Percentiles rank a stretch among this genome's conserved stretches.
Conservation (phyloP, 192 early-diverging fungal genomes). For the Backusella morwellensis region DNA sequence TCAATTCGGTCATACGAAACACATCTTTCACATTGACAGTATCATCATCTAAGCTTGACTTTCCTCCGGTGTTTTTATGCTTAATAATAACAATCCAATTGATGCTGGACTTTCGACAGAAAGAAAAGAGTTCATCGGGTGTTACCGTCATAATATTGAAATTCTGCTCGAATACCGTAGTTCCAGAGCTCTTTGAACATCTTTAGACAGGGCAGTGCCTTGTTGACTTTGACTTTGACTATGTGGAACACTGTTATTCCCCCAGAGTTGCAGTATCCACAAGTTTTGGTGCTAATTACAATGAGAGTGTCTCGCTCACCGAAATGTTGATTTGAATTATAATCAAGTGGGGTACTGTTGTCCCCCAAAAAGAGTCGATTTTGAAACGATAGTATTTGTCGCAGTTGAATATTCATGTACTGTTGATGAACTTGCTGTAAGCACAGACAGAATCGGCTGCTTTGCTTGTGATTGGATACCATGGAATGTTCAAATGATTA, state of each 20-base stretch:
- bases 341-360: background rate
- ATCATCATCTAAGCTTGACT: slow-evolving; percentile 20
- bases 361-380: slow-evolving; percentile 69
- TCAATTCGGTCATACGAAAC: slow-evolving; percentile 64
- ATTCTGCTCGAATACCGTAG: slow-evolving; percentile 74
- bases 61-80: slow-evolving; percentile 42
- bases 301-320: background rate
- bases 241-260: too few species aligned
- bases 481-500: background rate
- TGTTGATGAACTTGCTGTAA: background rate
- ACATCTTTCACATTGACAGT: slow-evolving; percentile 75
- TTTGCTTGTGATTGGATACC: background rate
- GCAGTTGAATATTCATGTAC: background rate
- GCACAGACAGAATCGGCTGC: background rate
- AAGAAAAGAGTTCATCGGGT: slow-evolving; percentile 57
- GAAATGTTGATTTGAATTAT: background rate
- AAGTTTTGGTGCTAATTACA: slow-evolving; percentile 26
- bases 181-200: slow-evolving; percentile 78
- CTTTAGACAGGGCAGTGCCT: slow-evolving; percentile 65
- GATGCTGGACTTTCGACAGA: slow-evolving; percentile 38
- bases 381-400: slow-evolving; percentile 45
- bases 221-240: background rate
- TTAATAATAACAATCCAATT: slow-evolving; percentile 75
- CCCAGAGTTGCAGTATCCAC: too few species aligned
- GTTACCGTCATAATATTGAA: slow-evolving; percentile 71